Conservation (phyloP, 495 filamentous ascomycete species). For the Penicillium chermesinum region DNA sequence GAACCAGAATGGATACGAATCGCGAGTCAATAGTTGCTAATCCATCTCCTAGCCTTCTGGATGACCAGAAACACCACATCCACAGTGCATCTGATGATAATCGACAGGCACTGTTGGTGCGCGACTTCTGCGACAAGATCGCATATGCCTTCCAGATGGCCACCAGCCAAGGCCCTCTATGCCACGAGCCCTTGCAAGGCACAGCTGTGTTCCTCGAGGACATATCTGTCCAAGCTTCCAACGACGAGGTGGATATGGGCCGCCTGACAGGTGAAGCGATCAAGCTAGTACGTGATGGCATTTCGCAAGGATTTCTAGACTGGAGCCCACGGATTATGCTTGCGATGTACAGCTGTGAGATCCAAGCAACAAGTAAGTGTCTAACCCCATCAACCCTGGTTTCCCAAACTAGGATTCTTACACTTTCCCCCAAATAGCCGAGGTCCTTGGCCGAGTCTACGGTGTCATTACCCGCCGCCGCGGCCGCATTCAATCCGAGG, state of each 20-base stretch:
- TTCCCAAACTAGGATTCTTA: slow-evolving; percentile 12
- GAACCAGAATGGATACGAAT: not conserved
- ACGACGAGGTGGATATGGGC: slow-evolving; percentile 68
- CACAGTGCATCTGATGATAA: slow-evolving; percentile 20
- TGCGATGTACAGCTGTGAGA: slow-evolving; percentile 98
- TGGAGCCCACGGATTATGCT: slow-evolving; percentile 91
- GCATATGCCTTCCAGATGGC: slow-evolving; percentile 89
- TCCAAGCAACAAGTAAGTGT: slow-evolving; percentile 84
- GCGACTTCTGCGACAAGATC: slow-evolving; percentile 84
- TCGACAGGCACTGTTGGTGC: slow-evolving; percentile 55
- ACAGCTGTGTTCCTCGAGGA: slow-evolving; percentile 89
- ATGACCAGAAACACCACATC: slow-evolving; percentile 33
- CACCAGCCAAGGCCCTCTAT: slow-evolving; percentile 84
- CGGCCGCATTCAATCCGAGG: slow-evolving; percentile 81
- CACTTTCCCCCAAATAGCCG: slow-evolving; percentile 48
- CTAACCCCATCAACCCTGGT: not conserved
- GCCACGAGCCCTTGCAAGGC: slow-evolving; percentile 90
- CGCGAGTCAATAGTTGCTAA: slow-evolving; percentile 8
- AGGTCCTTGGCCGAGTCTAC: slow-evolving; percentile 93
- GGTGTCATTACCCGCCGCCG: slow-evolving; percentile 86
- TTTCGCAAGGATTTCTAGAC: slow-evolving; percentile 83
- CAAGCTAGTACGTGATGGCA: slow-evolving; percentile 77
- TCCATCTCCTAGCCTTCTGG: slow-evolving; percentile 26
- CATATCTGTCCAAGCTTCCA: slow-evolving; percentile 52
- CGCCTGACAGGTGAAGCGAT: slow-evolving; percentile 88